These are phyloP conservation scores for Amauroascus verrucosus DNA, from an alignment of 2,329 filamentous ascomycete genomes.

Conservation along the genomic window DNA sequence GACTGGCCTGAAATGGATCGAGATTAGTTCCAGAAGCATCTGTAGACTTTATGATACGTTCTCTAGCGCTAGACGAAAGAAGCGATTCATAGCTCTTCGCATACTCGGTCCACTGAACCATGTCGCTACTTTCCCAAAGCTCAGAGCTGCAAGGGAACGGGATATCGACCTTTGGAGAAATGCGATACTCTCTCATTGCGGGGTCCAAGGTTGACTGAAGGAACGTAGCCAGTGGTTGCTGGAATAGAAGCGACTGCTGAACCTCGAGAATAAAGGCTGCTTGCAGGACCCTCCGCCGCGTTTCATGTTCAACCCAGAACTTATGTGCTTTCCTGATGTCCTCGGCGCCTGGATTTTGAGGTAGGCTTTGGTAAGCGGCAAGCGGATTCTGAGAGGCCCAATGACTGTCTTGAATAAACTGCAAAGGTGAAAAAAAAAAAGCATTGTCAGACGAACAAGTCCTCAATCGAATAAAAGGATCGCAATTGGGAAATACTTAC, in stretches of 20 bases:
- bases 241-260: constrained; percentile 26
- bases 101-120: constrained; percentile 22
- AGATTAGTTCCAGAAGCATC: constrained; percentile 1
- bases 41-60: constrained; percentile 11
- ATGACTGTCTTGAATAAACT: constrained; percentile 24
- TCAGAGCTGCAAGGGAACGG: constrained; percentile 26
- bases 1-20: constrained; percentile 21
- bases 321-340: constrained; percentile 24
- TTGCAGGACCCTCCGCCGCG: constrained; percentile 27
- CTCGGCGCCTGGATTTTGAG: constrained; percentile 19
- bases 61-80: constrained; percentile 16
- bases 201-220: constrained; percentile 18
- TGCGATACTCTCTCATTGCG: constrained; percentile 11
- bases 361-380: constrained; percentile 23
- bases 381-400: constrained; percentile 24
- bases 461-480: neutral
- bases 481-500: constrained; percentile 17
- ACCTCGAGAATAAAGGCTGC: constrained; percentile 28
- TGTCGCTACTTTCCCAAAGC: constrained; percentile 25
- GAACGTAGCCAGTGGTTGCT: constrained; percentile 23
- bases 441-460: constrained; percentile 11
- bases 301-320: constrained; percentile 30
- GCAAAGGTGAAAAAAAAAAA: neutral
- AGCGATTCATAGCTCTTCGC: constrained; percentile 16
- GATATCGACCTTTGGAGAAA: constrained; percentile 18